Conservation (phyloP, 805 yeast genomes). For the Candida bentonensis region DNA sequence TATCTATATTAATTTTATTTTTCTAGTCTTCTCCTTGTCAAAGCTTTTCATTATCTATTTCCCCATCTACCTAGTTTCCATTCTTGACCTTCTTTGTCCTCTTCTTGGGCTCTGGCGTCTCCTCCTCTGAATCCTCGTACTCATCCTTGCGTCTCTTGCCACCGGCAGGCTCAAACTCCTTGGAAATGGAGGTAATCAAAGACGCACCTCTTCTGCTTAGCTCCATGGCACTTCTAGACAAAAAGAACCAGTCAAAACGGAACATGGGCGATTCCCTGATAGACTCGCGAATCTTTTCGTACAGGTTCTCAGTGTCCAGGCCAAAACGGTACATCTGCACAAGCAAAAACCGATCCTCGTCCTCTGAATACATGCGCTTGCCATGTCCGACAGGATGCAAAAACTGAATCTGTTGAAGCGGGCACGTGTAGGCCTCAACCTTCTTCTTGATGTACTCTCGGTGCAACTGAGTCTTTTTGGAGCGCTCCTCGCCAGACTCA, state of each 20-base stretch:
- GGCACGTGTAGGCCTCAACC: constrained; percentile 53
- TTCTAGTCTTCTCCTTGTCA: constrained; percentile 6
- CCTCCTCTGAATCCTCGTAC: constrained; percentile 5
- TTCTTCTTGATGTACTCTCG: constrained; percentile 70
- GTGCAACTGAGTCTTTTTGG: constrained; percentile 49
- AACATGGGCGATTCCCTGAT: constrained; percentile 64
- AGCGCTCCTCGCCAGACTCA: constrained; percentile 79
- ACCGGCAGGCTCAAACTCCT: constrained; percentile 41
- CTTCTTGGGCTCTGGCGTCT: not conserved
- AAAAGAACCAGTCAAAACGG: constrained; percentile 77
- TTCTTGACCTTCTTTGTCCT: not conserved
- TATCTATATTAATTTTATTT: too few relatives aligned
- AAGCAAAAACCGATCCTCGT: constrained; percentile 79
- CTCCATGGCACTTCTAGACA: constrained; percentile 65
- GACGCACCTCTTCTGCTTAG: constrained; percentile 72
- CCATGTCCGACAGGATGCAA: constrained; percentile 61
- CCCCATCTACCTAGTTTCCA: constrained; percentile 5
- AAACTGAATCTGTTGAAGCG: constrained; percentile 63
- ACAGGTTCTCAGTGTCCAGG: constrained; percentile 60
- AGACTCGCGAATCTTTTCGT: constrained; percentile 63
- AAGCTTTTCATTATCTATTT: constrained; percentile 6
- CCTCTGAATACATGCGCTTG: constrained; percentile 63
- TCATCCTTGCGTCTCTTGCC: constrained; percentile 4
- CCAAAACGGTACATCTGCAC: constrained; percentile 73
- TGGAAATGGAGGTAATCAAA: constrained; percentile 56